Percentiles rank a stretch among this genome's conserved stretches.
phyloP scores from a whole-genome alignment of 495 filamentous ascomycete genomes.

The Lophiostoma macrostomum region DNA sequence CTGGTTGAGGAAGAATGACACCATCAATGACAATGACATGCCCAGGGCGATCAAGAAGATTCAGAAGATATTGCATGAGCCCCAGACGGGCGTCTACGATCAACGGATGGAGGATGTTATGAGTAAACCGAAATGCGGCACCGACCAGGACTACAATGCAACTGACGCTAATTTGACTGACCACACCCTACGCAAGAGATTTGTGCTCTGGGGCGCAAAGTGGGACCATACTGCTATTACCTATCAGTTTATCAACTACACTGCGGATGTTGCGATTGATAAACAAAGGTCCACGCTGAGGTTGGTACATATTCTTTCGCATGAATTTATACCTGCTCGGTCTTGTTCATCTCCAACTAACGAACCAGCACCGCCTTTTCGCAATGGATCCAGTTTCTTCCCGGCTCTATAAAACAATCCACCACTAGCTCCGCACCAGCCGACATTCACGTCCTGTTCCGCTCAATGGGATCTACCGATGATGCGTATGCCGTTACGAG shows the following conservation, averaged over 20 bases:
- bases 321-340: background rate
- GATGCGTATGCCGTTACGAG: conserved; percentile 19
- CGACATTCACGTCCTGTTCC: conserved; percentile 25
- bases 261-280: conserved; percentile 8
- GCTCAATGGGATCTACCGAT: conserved; percentile 10
- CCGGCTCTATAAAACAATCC: conserved; percentile 7
- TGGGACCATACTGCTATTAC: conserved; percentile 28
- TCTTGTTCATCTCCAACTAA: background rate
- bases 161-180: conserved; percentile 8
- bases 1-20: conserved; percentile 18
- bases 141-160: conserved; percentile 17
- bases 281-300: conserved; percentile 13
- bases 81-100: conserved; percentile 23
- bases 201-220: conserved; percentile 25
- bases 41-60: conserved; percentile 22
- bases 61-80: conserved; percentile 22
- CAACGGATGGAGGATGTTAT: conserved; percentile 21
- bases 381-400: conserved; percentile 16
- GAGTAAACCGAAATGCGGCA: conserved; percentile 23
- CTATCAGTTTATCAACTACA: conserved; percentile 24
- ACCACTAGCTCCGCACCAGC: background rate
- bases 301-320: conserved; percentile 2
- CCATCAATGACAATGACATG: conserved; percentile 15
- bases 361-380: conserved; percentile 11
- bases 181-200: conserved; percentile 12